A percentile compares a stretch with the other conserved stretches of the same genome.
These are phyloP conservation scores for Botrytis hyacinthi DNA, from an alignment of 2,329 filamentous ascomycete genomes.

Conservation along the genomic window DNA sequence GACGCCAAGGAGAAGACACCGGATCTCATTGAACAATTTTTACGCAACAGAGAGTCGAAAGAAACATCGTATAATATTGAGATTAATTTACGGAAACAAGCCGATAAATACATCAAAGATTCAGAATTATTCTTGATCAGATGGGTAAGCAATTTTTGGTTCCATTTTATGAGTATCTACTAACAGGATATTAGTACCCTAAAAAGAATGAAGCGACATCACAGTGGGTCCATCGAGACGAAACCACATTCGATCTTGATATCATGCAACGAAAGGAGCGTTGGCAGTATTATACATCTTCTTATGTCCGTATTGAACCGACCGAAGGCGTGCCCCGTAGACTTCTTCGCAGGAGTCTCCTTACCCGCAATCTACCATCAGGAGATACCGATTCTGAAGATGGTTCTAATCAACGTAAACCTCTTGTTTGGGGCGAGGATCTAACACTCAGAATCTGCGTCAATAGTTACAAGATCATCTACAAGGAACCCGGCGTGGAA, in stretches of 20 bases:
- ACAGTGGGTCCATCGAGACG: conserved; percentile 66
- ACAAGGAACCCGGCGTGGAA: conserved; percentile 67
- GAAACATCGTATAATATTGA: conserved; percentile 88
- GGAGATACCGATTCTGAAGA: conserved; percentile 63
- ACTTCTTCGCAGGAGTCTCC: conserved; percentile 61
- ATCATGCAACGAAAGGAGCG: conserved; percentile 79
- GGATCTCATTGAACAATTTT: conserved; percentile 85
- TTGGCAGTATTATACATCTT: conserved; percentile 96
- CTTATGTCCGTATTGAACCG: conserved; percentile 82
- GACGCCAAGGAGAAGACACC: conserved; percentile 92
- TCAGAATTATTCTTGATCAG: conserved; percentile 86
- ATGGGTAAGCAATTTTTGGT: conserved; percentile 66
- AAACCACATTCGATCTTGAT: conserved; percentile 80
- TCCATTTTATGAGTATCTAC: conserved; percentile 16
- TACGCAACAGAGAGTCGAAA: conserved; percentile 74
- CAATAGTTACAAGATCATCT: conserved; percentile 77
- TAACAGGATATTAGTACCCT: conserved; percentile 55
- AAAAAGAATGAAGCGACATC: conserved; percentile 65
- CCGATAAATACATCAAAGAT: conserved; percentile 90
- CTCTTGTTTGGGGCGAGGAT: conserved; percentile 63
- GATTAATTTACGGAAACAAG: conserved; percentile 85
- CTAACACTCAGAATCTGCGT: conserved; percentile 72
- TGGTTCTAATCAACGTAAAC: conserved; percentile 55
- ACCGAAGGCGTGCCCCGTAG: conserved; percentile 74
- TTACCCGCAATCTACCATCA: conserved; percentile 67